phyloP scores from a whole-genome alignment of 306 rosid genomes.

The Cyamopsis tetragonoloba region DNA sequence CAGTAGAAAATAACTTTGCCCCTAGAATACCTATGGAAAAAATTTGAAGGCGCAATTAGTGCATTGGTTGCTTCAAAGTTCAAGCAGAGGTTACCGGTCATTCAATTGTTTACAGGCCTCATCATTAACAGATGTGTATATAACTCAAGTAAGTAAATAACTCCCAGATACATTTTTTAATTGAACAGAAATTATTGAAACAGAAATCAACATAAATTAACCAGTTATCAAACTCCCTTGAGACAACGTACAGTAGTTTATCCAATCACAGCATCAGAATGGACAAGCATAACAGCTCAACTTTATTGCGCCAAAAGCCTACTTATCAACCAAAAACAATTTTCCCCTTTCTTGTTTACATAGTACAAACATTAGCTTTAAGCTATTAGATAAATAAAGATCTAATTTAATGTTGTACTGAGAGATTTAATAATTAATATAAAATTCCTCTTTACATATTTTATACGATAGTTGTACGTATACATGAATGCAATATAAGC shows the following conservation, averaged over 20 bases:
- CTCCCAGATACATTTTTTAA: not conserved
- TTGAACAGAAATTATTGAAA: constrained; percentile 5
- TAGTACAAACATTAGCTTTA: not conserved
- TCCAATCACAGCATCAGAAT: not conserved
- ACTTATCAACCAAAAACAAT: not conserved
- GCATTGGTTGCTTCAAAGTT: too few species aligned
- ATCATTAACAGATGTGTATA: not conserved
- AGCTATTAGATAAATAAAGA: constrained; percentile 3
- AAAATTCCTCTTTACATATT: too few species aligned
- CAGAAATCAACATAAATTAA: not conserved
- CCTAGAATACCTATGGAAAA: not conserved
- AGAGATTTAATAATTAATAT: not conserved
- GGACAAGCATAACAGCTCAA: not conserved
- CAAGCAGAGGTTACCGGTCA: constrained; percentile 1
- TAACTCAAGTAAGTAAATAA: not conserved
- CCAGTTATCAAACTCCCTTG: not conserved
- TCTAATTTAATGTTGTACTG: not conserved
- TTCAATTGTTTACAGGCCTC: not conserved
- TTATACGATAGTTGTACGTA: too few species aligned
- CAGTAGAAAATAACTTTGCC: not conserved
- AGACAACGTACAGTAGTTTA: constrained; percentile 6
- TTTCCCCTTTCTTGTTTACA: not conserved
- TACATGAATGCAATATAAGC: not conserved
- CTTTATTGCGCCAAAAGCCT: not conserved
- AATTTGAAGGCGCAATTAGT: not conserved